A percentile compares a stretch with the other conserved stretches of the same genome.
Conservation (phyloP, 495 filamentous ascomycete species). For the Sporormia fimetaria region DNA sequence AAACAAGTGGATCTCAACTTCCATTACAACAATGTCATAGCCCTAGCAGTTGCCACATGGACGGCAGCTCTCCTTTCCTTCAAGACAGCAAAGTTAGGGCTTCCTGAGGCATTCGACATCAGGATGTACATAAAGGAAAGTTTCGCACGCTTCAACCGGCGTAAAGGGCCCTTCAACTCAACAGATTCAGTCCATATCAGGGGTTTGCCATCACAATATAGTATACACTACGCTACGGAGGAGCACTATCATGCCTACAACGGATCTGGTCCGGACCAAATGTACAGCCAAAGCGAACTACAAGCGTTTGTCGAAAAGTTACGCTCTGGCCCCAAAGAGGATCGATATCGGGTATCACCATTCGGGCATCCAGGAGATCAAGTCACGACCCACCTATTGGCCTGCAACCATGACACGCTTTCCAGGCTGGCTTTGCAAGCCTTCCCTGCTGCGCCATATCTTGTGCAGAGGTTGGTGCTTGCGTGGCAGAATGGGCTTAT, state of each 20-base stretch:
- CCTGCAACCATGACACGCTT: constrained; percentile 31
- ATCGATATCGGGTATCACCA: constrained; percentile 35
- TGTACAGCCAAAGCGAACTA: constrained; percentile 38
- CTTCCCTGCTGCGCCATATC: constrained; percentile 36
- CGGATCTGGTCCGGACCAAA: constrained; percentile 10
- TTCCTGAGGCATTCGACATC: constrained; percentile 23
- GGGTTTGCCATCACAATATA: constrained; percentile 31
- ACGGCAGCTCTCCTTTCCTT: constrained; percentile 41
- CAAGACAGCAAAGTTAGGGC: constrained; percentile 29
- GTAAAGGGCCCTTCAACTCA: constrained; percentile 1
- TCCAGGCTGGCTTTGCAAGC: constrained; percentile 33
- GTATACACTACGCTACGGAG: constrained; percentile 7
- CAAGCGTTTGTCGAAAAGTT: constrained; percentile 35
- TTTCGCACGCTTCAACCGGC: background rate
- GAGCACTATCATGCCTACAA: constrained; percentile 23
- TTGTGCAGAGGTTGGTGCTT: constrained; percentile 33
- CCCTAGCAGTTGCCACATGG: constrained; percentile 44
- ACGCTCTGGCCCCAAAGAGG: constrained; percentile 29
- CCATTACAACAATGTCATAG: constrained; percentile 41
- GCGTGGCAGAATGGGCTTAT: constrained; percentile 38
- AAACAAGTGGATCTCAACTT: constrained; percentile 25
- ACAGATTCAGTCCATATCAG: constrained; percentile 25
- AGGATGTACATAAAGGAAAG: constrained; percentile 4
- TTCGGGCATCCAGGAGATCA: constrained; percentile 39
- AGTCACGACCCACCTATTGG: constrained; percentile 36